phyloP scores from a whole-genome alignment of 345 rosid species.

The Triadica sebifera region DNA sequence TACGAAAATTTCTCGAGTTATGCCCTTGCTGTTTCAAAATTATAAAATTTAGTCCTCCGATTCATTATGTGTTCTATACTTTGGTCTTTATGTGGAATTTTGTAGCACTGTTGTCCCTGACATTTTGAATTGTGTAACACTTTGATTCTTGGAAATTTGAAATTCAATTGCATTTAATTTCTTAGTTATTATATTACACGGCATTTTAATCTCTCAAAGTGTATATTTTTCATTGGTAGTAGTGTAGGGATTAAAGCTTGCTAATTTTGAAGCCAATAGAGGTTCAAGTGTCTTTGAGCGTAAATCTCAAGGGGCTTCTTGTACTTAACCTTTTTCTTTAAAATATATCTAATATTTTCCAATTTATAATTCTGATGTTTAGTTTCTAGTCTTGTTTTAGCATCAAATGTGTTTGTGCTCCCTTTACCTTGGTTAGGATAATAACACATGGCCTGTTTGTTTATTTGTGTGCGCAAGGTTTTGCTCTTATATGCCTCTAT shows the following conservation, averaged over 20 bases:
- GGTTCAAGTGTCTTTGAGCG: not conserved
- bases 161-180: no score
- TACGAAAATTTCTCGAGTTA: not conserved
- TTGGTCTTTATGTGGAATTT: not conserved
- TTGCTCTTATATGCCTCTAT: not conserved
- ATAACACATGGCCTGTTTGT: not conserved
- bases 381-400: no score
- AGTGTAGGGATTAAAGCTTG: no score
- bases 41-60: not conserved
- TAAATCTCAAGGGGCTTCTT: not conserved
- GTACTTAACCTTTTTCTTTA: not conserved
- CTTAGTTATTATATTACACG: no score
- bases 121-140: not conserved
- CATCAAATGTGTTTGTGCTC: no score
- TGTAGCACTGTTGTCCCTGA: not conserved
- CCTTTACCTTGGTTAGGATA: not conserved
- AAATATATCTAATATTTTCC: not conserved
- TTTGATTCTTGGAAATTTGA: no score
- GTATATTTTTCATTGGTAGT: no score
- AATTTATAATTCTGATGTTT: not conserved
- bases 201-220: no score
- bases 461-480: not conserved
- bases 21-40: not conserved
- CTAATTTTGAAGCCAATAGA: no score
- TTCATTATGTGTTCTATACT: not conserved